phyloP scores from a whole-genome alignment of 2,329 filamentous ascomycete genomes.

The Remersonia thermophila region DNA sequence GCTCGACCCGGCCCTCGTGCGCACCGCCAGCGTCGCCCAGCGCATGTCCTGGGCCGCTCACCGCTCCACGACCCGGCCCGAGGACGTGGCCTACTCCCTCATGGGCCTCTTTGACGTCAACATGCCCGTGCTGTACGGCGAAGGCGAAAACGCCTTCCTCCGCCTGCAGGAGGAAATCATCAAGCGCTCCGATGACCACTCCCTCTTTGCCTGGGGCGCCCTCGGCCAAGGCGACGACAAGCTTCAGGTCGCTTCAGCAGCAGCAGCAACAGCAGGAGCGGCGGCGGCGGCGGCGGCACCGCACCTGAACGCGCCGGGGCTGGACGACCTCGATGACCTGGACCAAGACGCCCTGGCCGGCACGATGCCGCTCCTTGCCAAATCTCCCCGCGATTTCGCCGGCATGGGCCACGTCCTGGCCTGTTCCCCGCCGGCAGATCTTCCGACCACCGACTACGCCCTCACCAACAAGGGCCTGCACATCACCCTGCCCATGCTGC shows the following conservation, averaged over 20 bases:
- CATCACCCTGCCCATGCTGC: constrained; percentile 10
- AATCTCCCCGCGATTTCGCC: constrained; percentile 13
- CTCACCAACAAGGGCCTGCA: constrained; percentile 16
- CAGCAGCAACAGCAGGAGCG: too few relatives aligned
- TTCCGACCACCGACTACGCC: constrained; percentile 6
- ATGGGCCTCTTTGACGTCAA: constrained; percentile 32
- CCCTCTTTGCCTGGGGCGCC: constrained; percentile 16
- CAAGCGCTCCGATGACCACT: constrained; percentile 14
- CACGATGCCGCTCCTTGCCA: constrained; percentile 10
- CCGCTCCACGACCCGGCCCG: constrained; percentile 21
- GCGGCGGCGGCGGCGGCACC: neutral
- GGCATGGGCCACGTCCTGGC: constrained; percentile 9
- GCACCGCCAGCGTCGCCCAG: constrained; percentile 19
- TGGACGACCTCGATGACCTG: constrained; percentile 5
- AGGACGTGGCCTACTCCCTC: constrained; percentile 33
- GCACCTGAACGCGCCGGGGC: neutral
- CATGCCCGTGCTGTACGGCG: constrained; percentile 33
- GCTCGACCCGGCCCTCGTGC: constrained; percentile 10
- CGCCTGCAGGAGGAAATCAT: constrained; percentile 27
- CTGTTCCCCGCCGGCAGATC: neutral
- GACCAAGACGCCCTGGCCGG: constrained; percentile 10
- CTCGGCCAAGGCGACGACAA: constrained; percentile 5
- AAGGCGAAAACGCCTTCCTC: constrained; percentile 22
- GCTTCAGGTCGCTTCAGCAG: too few relatives aligned
- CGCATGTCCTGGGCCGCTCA: constrained; percentile 29